Percentiles rank a stretch among this genome's conserved stretches.
These are phyloP conservation scores for Cyberlindnera xylosilytica DNA, from an alignment of 805 yeast species.

Conservation along the genomic window DNA sequence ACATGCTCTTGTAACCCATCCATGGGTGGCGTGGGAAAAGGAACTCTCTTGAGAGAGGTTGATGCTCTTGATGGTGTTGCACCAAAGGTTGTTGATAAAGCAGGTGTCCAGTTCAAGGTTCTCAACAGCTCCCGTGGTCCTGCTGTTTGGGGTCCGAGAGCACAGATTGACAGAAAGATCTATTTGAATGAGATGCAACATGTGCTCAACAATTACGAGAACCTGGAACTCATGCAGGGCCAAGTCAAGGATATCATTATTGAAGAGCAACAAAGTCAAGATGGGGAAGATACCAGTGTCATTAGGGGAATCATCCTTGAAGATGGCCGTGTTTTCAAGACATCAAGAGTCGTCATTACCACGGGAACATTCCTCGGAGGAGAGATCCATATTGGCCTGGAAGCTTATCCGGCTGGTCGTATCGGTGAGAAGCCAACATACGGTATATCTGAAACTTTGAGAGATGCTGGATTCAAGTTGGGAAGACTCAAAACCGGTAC, in stretches of 20 bases:
- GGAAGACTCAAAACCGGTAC: slow-evolving; percentile 97
- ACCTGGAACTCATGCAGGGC: slow-evolving; percentile 58
- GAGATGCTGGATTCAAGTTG: slow-evolving; percentile 71
- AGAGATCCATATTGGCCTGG: slow-evolving; percentile 88
- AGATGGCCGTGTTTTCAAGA: slow-evolving; percentile 57
- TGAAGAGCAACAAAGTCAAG: slow-evolving; percentile 30
- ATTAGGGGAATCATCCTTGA: slow-evolving; percentile 73
- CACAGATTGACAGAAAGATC: slow-evolving; percentile 86
- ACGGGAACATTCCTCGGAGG: slow-evolving; percentile 96
- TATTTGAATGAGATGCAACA: slow-evolving; percentile 79
- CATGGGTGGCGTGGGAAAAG: slow-evolving; percentile 98
- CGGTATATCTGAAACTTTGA: slow-evolving; percentile 79
- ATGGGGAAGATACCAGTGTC: slow-evolving; percentile 20
- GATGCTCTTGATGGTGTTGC: slow-evolving; percentile 97
- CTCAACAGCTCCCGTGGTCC: slow-evolving; percentile 86
- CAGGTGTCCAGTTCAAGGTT: slow-evolving; percentile 89
- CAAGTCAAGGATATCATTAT: slow-evolving; percentile 83
- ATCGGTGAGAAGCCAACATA: slow-evolving; percentile 90
- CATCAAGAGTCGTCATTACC: slow-evolving; percentile 76
- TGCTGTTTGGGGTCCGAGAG: slow-evolving; percentile 98
- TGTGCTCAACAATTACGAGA: slow-evolving; percentile 50
- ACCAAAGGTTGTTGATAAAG: slow-evolving; percentile 79
- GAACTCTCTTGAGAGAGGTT: slow-evolving; percentile 85
- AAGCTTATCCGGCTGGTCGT: slow-evolving; percentile 83
- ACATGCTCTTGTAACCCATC: slow-evolving; percentile 97